Evolutionary conservation across 331 rosid genomes (phyloP), one percentile per base, ranked within the genome.

Genomic region (Stylosanthes scabra): DNA sequence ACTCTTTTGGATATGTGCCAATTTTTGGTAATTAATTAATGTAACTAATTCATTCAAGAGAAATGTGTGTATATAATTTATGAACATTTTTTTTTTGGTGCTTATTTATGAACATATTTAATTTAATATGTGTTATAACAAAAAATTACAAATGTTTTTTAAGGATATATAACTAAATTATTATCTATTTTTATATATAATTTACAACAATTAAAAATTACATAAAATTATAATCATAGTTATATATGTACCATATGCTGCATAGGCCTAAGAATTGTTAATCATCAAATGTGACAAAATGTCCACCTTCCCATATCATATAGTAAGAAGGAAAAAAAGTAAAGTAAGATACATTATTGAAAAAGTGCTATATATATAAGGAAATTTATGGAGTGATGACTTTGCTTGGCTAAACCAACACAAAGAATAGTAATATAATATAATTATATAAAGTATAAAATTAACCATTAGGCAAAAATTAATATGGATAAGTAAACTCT

Each of bases 361-460:
- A 44, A 16, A 60, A 31, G 67, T 50, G 60, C 74, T 63, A 54
- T 72, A 72, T 69, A 59, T 71, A 31, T 31, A 31, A 31, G 55
- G 81, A 72, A 77, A 51, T 79, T 84, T n/a, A 70, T 75, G 87
- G n/a, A 70, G 74, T 86, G 55, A 71, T 81, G 63, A 49, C 77
- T 72, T 47, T 62, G 74, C 74, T 49, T 73, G 72, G 74, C 66
- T 68, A 68, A 73, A 78, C 54, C 74, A 49, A 29, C 15, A 56
- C 70, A 45, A 76, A 61, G 58, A 65, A 59, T 66, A 76, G 82
- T 42, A 31, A 31, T 31, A 31, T 20, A 20, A 20, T 20, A 59
- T 66, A 76, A 78, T 42, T 70, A 71, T 1, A 64, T 70, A 42
- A 31, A 70, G 66, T 58, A 16, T 42, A 72, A 31, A 81, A 81